Base-by-base conservation (phyloP, 441 rosid genomes). In the Gossypium trilobum region DNA sequence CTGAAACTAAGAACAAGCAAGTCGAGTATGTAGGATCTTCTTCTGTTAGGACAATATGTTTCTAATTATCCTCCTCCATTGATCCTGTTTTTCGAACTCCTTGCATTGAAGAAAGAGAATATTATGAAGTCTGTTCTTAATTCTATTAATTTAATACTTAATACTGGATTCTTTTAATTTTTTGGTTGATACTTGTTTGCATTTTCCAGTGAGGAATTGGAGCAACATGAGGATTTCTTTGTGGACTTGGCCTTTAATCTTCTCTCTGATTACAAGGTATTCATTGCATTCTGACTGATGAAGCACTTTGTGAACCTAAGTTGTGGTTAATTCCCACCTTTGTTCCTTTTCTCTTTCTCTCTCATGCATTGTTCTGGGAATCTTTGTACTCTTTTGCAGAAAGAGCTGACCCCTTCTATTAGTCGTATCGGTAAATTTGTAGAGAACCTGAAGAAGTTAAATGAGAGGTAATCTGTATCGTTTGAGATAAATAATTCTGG, bases 171-270 rank as follows among this genome's bases (percentile, higher is more conserved):
- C 25, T 25, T 42, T 71, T 19, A 19, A 73, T 55, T 48, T 74
- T 23, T 73, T 72, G 50, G 56, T 80, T 75, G 63, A 54, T 71
- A 70, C 59, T 70, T 63, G 22, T 67, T 71, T 81, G 61, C 75
- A 60, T 74, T 72, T 75, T 75, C 71, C 83, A 95, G 99, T 72
- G 91, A 86, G 72, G 95, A 91, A 73, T 74, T 92, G 89, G 91
- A 86, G 86, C 86, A 75, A 74, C 99, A 95, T 14, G 99, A 89
- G 81, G 91, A 82, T 42, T 91, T 86, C 79, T 92, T 89, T 80
- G 70, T 80, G 79, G 87, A 83, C 73, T 82, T 92, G 81, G 92
- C 89, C 70, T 72, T 87, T 48, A 77, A 62, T 79, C 88, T 91
- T 51, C 97, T 95, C 75, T 78, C 91, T 33, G 77, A 78, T 33